These are phyloP conservation scores for Hypoxylon sp. DNA, from an alignment of 2,329 filamentous ascomycete genomes.

Conservation along the genomic window DNA sequence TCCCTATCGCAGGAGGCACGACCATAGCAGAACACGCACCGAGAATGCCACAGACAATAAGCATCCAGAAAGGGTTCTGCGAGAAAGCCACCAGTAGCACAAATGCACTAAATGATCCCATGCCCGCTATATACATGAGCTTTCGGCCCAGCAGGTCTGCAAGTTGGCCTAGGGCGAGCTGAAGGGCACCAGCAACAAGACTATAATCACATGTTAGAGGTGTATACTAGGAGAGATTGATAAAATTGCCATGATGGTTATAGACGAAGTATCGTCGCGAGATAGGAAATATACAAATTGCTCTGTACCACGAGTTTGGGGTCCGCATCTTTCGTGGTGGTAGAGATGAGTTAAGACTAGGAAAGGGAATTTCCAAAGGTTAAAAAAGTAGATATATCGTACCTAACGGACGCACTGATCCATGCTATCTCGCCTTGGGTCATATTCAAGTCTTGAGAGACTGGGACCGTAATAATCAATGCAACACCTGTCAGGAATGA, in stretches of 20 bases:
- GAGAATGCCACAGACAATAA: constrained; percentile 74
- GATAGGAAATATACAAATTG: too few species aligned
- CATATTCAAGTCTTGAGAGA: constrained; percentile 73
- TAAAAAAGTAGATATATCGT: constrained; percentile 45
- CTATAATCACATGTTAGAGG: constrained; percentile 51
- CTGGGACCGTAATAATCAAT: constrained; percentile 74
- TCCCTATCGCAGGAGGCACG: constrained; percentile 74
- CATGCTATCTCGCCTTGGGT: constrained; percentile 76
- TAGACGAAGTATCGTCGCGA: too few species aligned
- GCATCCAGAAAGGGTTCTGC: constrained; percentile 69
- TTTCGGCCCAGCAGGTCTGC: constrained; percentile 78
- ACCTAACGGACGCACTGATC: constrained; percentile 74
- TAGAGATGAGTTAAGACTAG: too few species aligned
- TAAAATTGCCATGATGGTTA: not conserved
- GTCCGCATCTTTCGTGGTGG: too few species aligned
- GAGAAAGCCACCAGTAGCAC: constrained; percentile 72
- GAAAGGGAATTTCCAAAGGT: not conserved
- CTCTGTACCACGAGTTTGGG: too few species aligned
- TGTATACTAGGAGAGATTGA: not conserved
- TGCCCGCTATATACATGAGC: constrained; percentile 70
- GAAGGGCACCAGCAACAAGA: constrained; percentile 73
- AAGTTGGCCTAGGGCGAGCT: constrained; percentile 76
- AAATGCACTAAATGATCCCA: constrained; percentile 71
- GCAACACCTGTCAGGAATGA: constrained; percentile 72
- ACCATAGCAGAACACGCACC: constrained; percentile 76